Evolutionary conservation across 73 alveolate species (phyloP).

Genomic region (Tetrahymena malaccensis): DNA sequence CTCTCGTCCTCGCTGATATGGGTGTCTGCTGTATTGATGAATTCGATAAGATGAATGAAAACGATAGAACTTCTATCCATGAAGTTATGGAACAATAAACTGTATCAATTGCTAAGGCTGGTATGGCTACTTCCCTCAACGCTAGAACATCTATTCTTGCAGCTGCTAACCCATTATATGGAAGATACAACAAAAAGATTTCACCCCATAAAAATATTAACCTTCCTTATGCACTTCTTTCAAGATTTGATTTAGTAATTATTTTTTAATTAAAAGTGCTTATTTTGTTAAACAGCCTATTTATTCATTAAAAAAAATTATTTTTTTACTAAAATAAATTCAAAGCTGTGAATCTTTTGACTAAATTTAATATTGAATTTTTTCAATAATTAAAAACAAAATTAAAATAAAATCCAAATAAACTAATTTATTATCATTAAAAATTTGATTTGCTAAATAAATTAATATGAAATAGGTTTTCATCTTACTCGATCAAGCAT

Average conservation of each 20-base stretch:
- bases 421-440: no score
- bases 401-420: no score
- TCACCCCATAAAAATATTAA: slow-evolving; percentile 94
- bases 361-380: no score
- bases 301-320: no score
- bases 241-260: slow-evolving; percentile 86
- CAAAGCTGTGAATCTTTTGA: no score
- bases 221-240: slow-evolving; percentile 96
- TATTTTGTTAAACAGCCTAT: not conserved
- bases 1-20: slow-evolving; percentile 94
- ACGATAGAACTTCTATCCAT: slow-evolving; percentile 89
- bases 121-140: slow-evolving; percentile 91
- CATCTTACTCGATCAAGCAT: slow-evolving; percentile 81
- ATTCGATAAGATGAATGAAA: slow-evolving; percentile 97
- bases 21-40: slow-evolving; percentile 99
- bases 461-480: slow-evolving; percentile 38
- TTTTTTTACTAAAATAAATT: no score
- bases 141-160: slow-evolving; percentile 96
- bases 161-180: slow-evolving; percentile 98
- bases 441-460: no score
- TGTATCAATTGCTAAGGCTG: slow-evolving; percentile 97
- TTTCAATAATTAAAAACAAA: no score
- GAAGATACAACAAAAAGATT: slow-evolving; percentile 72
- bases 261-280: not conserved
- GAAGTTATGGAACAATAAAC: slow-evolving; percentile 99